Conservation (phyloP, 768 basidiomycete genomes). For the Tubosaeta brunneosetosa region DNA sequence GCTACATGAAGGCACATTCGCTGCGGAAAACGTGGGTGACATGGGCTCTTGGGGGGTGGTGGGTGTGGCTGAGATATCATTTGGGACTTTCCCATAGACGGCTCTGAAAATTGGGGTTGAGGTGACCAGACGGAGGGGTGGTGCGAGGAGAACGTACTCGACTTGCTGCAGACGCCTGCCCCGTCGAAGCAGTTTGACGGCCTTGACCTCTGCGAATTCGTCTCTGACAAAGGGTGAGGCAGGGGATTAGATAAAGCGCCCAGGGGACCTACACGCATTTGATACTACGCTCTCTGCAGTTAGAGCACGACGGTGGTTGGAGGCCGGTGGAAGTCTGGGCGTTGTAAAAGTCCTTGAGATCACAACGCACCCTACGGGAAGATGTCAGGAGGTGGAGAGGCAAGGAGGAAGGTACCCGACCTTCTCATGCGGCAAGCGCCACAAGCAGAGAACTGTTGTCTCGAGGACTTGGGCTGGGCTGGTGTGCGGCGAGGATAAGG, state of each 20-base stretch:
- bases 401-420: conserved; percentile 31
- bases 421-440: conserved; percentile 90
- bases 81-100: conserved; percentile 68
- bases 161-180: conserved; percentile 80
- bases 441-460: conserved; percentile 90
- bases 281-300: conserved; percentile 82
- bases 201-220: conserved; percentile 88
- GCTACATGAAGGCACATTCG: conserved; percentile 18
- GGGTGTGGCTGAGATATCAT: conserved; percentile 30
- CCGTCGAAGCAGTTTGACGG: conserved; percentile 77
- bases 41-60: conserved; percentile 24
- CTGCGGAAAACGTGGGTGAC: conserved; percentile 4
- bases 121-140: background rate
- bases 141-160: conserved; percentile 51
- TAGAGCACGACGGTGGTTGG: conserved; percentile 63
- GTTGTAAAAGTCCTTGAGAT: conserved; percentile 78
- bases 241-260: background rate
- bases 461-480: conserved; percentile 67
- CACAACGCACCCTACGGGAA: conserved; percentile 74
- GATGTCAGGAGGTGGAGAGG: background rate
- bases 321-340: conserved; percentile 40
- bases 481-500: conserved; percentile 45
- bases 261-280: conserved; percentile 83
- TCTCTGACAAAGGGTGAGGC: conserved; percentile 49
- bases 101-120: conserved; percentile 42